A percentile compares a stretch with the other conserved stretches of the same genome.
These are phyloP conservation scores for Oryza coarctata DNA, from an alignment of 176 grass and related monocot species.

Conservation along the genomic window DNA sequence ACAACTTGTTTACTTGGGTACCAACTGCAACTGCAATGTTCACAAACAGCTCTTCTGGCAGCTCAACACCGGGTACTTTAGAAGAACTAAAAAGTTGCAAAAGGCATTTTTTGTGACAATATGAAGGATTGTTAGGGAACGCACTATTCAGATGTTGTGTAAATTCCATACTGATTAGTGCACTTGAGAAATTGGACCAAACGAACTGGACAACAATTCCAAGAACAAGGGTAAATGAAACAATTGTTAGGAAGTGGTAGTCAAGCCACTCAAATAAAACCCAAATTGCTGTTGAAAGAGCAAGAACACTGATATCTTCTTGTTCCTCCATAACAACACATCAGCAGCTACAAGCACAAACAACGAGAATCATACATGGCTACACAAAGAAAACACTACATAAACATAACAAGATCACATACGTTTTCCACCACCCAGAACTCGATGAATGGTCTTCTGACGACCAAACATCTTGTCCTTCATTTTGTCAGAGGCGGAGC, in stretches of 20 bases:
- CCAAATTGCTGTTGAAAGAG: slow-evolving; percentile 64
- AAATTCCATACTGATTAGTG: slow-evolving; percentile 43
- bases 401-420: neutral
- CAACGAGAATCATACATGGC: neutral
- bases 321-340: slow-evolving; percentile 92
- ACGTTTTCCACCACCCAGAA: slow-evolving; percentile 87
- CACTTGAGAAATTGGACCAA: slow-evolving; percentile 68
- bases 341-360: slow-evolving; percentile 79
- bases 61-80: slow-evolving; percentile 61
- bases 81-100: slow-evolving; percentile 33
- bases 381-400: neutral
- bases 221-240: slow-evolving; percentile 60
- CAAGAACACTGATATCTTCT: slow-evolving; percentile 83
- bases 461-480: slow-evolving; percentile 69
- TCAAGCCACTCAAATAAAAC: slow-evolving; percentile 91
- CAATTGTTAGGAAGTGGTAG: slow-evolving; percentile 87
- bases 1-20: slow-evolving; percentile 64
- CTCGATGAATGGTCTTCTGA: slow-evolving; percentile 63
- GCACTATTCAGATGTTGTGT: slow-evolving; percentile 6
- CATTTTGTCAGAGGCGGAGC: slow-evolving; percentile 42
- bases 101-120: neutral
- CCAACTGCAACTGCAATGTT: slow-evolving; percentile 59
- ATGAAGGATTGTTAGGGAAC: neutral
- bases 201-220: slow-evolving; percentile 71
- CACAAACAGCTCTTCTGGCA: slow-evolving; percentile 72